Evolutionary conservation across 192 early-diverging fungal species (phyloP).

Genomic region (Linnemannia schmuckeri): DNA sequence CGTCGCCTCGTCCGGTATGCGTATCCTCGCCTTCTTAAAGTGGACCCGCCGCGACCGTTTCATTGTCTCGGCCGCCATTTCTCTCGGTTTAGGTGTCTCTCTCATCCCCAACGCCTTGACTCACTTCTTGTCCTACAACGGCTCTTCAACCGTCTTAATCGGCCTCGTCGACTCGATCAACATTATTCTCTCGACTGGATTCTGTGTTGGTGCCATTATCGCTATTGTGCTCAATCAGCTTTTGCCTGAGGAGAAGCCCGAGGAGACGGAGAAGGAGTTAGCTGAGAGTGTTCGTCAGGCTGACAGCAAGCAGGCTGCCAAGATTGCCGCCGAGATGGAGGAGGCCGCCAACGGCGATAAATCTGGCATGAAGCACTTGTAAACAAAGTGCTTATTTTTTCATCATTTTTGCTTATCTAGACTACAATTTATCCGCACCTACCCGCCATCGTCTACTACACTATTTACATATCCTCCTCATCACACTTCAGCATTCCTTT

Average conservation of each 20-base stretch:
- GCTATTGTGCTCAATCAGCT: constrained; percentile 59
- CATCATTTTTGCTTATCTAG: too few species aligned
- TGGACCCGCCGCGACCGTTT: constrained; percentile 69
- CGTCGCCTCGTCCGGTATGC: constrained; percentile 66
- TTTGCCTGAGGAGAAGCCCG: constrained; percentile 54
- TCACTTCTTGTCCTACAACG: constrained; percentile 38
- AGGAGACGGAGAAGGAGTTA: constrained; percentile 21
- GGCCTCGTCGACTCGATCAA: constrained; percentile 59
- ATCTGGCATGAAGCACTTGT: constrained; percentile 41
- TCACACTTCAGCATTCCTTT: too few species aligned
- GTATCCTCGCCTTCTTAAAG: constrained; percentile 64
- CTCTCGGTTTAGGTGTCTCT: constrained; percentile 63
- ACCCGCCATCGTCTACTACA: too few species aligned
- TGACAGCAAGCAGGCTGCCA: constrained; percentile 45
- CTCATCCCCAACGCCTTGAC: constrained; percentile 56
- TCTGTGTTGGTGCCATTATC: constrained; percentile 58
- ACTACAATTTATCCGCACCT: too few species aligned
- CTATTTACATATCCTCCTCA: too few species aligned
- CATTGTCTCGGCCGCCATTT: constrained; percentile 60
- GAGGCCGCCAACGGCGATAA: constrained; percentile 44
- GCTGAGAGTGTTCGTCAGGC: constrained; percentile 24
- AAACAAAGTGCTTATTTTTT: neutral
- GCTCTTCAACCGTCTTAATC: constrained; percentile 33
- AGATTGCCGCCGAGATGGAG: constrained; percentile 52
- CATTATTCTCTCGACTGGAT: constrained; percentile 59